Percentiles rank a stretch among this genome's conserved stretches.
phyloP scores from a whole-genome alignment of 2,329 filamentous ascomycete genomes.

The Fusarium cyanostomum region DNA sequence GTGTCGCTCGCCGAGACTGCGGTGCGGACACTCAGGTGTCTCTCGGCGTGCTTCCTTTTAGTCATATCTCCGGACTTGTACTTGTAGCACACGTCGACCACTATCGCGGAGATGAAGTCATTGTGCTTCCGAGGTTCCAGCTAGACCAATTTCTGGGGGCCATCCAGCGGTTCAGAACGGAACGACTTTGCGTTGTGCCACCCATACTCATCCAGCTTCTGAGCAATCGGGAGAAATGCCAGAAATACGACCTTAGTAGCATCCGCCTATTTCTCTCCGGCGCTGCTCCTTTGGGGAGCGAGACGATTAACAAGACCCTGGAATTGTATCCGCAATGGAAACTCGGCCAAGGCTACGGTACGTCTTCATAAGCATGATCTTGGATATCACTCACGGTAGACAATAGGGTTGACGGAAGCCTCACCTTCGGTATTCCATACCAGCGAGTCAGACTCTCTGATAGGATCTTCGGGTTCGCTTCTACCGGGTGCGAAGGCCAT shows the following conservation, averaged over 20 bases:
- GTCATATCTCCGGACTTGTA: slow-evolving; percentile 83
- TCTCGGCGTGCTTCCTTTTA: slow-evolving; percentile 78
- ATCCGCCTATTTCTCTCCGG: slow-evolving; percentile 73
- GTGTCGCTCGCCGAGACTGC: slow-evolving; percentile 46
- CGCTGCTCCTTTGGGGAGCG: slow-evolving; percentile 75
- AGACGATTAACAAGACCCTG: slow-evolving; percentile 70
- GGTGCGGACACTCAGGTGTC: slow-evolving; percentile 54
- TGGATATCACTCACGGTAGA: not conserved
- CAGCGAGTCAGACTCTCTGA: slow-evolving; percentile 66
- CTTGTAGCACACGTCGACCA: slow-evolving; percentile 72
- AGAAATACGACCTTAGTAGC: slow-evolving; percentile 73
- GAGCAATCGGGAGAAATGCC: slow-evolving; percentile 65
- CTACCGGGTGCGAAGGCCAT: slow-evolving; percentile 71
- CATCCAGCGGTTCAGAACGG: slow-evolving; percentile 75
- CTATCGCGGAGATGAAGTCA: slow-evolving; percentile 69
- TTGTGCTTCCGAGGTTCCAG: slow-evolving; percentile 80
- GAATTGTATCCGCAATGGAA: slow-evolving; percentile 69
- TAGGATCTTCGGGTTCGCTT: slow-evolving; percentile 76
- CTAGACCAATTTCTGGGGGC: slow-evolving; percentile 68
- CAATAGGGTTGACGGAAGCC: slow-evolving; percentile 76
- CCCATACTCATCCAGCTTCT: slow-evolving; percentile 80
- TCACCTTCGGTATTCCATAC: slow-evolving; percentile 71
- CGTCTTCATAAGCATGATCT: not conserved
- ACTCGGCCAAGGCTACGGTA: slow-evolving; percentile 78
- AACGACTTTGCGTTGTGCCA: slow-evolving; percentile 74